These are phyloP conservation scores for Ascomycota sp. DNA, from an alignment of 2,329 filamentous ascomycete species.

Conservation along the genomic window DNA sequence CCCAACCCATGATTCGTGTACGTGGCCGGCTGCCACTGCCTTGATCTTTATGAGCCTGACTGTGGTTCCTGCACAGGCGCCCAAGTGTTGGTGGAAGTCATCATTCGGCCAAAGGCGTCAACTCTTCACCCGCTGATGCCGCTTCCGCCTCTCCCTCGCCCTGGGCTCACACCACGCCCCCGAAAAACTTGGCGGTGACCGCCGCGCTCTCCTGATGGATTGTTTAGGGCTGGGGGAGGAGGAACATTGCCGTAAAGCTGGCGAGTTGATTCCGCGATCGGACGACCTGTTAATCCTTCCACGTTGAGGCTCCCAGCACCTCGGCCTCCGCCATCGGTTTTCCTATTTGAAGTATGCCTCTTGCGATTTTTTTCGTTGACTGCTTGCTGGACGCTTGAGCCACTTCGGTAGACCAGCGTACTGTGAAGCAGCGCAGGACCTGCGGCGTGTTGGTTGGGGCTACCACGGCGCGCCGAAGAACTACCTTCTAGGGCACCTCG, in stretches of 20 bases:
- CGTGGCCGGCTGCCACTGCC: too few relatives aligned
- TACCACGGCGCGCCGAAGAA: slow-evolving; percentile 17
- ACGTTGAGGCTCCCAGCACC: slow-evolving; percentile 12
- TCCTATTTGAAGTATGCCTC: slow-evolving; percentile 6
- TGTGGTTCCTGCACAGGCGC: too few relatives aligned
- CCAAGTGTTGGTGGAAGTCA: background rate
- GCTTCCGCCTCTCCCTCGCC: slow-evolving; percentile 12
- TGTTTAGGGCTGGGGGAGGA: slow-evolving; percentile 36
- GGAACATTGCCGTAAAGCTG: slow-evolving; percentile 32
- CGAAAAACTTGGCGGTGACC: slow-evolving; percentile 7
- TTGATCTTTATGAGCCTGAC: too few relatives aligned
- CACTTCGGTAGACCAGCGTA: slow-evolving; percentile 29
- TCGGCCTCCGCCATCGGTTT: slow-evolving; percentile 9
- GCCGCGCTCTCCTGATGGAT: slow-evolving; percentile 17
- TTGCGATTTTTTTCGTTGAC: slow-evolving; percentile 9
- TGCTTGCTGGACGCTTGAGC: slow-evolving; percentile 12
- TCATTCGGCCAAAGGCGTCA: background rate
- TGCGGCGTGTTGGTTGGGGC: slow-evolving; percentile 17
- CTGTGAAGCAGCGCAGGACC: slow-evolving; percentile 27
- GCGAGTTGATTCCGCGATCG: slow-evolving; percentile 5
- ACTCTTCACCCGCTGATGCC: background rate
- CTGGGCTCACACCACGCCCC: slow-evolving; percentile 6
- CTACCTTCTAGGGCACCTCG: slow-evolving; percentile 33
- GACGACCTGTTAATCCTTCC: slow-evolving; percentile 6
- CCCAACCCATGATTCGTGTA: too few relatives aligned